Percentiles rank a stretch among this genome's conserved stretches.
Conservation (phyloP, 2,329 filamentous ascomycete genomes). For the Lachnellula hyalina region DNA sequence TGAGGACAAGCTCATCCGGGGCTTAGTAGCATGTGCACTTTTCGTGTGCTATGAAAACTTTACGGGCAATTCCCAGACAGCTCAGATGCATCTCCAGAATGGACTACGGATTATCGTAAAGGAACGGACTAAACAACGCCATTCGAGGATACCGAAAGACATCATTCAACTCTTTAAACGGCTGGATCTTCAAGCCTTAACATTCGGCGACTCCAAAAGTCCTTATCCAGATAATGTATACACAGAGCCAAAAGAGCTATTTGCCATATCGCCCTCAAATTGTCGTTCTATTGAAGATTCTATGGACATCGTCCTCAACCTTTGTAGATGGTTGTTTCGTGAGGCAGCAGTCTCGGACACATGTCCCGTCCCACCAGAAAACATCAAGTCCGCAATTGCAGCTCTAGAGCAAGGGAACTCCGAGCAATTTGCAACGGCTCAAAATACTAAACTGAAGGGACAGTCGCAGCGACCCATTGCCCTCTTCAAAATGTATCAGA, state of each 20-base stretch:
- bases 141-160: conserved; percentile 4
- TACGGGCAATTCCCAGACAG: conserved; percentile 5
- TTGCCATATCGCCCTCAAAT: not conserved
- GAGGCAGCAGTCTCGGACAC: conserved; percentile 8
- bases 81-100: conserved; percentile 15
- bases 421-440: not conserved
- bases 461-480: not conserved
- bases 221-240: conserved; percentile 8
- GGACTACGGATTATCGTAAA: conserved; percentile 11
- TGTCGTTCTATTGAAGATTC: conserved; percentile 4
- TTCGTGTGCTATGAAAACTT: conserved; percentile 19
- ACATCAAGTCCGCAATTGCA: conserved; percentile 1
- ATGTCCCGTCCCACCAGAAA: conserved; percentile 4
- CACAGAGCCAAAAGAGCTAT: not conserved
- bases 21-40: conserved; percentile 16
- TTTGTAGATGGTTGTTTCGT: conserved; percentile 11
- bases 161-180: conserved; percentile 10
- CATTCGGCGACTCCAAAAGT: conserved; percentile 2
- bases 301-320: conserved; percentile 3
- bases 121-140: not conserved
- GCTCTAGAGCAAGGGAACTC: not conserved
- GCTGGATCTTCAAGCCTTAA: conserved; percentile 16
- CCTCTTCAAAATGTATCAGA: conserved; percentile 12
- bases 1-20: conserved; percentile 8
- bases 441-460: not conserved